A percentile compares a stretch with the other conserved stretches of the same genome.
Evolutionary conservation across 2,329 filamentous ascomycete species (phyloP).

Genomic region (Huntiella moniliformis): DNA sequence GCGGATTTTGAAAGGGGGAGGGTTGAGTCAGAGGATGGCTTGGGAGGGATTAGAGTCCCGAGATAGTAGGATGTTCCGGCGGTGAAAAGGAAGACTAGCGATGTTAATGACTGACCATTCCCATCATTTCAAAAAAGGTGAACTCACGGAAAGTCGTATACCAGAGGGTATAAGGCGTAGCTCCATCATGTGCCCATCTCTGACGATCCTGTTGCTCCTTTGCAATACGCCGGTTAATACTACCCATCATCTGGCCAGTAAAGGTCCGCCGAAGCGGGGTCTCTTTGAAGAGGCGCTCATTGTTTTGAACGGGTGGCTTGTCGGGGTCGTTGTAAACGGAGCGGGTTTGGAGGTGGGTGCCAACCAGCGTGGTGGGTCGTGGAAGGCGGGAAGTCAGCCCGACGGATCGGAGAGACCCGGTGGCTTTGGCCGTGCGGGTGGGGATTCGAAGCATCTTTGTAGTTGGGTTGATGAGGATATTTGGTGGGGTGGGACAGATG

Average conservation of each 20-base stretch:
- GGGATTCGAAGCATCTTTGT: too few relatives aligned
- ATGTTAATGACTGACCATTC: not conserved
- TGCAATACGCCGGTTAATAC: conserved; percentile 33
- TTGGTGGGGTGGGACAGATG: too few relatives aligned
- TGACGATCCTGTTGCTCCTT: conserved; percentile 35
- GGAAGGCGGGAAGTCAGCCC: too few relatives aligned
- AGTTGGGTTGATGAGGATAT: too few relatives aligned
- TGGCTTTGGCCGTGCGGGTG: too few relatives aligned
- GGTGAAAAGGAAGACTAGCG: conserved; percentile 32
- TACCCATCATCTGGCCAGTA: conserved; percentile 41
- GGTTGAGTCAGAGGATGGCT: conserved; percentile 36
- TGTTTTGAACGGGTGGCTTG: not conserved
- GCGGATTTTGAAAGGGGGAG: conserved; percentile 33
- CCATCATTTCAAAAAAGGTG: not conserved
- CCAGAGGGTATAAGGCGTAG: conserved; percentile 26
- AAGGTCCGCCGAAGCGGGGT: conserved; percentile 19
- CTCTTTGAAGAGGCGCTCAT: not conserved
- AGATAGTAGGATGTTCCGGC: conserved; percentile 37
- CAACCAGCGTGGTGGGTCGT: too few relatives aligned
- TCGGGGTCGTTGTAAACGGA: not conserved
- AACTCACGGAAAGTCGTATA: conserved; percentile 34
- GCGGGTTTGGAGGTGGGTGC: not conserved
- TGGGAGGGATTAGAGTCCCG: conserved; percentile 34
- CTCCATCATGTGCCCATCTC: conserved; percentile 25
- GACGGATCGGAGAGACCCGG: too few relatives aligned